phyloP scores from a whole-genome alignment of 441 rosid species.

The Manihot esculenta region DNA sequence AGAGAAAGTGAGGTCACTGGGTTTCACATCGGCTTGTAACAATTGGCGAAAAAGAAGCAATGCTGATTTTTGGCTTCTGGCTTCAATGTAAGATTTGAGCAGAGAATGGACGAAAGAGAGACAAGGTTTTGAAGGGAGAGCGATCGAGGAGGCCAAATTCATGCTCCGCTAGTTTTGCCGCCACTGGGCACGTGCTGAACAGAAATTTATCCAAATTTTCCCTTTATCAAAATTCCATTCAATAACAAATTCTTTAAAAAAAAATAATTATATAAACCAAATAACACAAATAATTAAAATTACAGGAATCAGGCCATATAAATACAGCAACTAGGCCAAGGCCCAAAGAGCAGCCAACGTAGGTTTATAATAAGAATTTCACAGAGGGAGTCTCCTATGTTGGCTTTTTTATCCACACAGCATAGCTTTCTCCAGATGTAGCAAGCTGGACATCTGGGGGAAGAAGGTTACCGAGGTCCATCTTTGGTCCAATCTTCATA shows the following conservation, averaged over 20 bases:
- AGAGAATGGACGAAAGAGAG: conserved; percentile 48
- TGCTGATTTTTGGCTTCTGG: conserved; percentile 35
- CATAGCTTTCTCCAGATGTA: conserved; percentile 46
- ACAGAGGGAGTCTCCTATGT: not conserved
- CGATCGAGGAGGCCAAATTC: conserved; percentile 29
- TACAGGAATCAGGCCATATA: too few species aligned
- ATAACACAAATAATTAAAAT: too few species aligned
- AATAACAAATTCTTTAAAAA: too few species aligned
- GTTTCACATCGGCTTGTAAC: conserved; percentile 44
- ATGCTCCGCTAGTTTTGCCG: conserved; percentile 24
- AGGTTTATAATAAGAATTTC: too few species aligned
- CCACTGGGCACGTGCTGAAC: too few species aligned
- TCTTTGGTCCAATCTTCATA: conserved; percentile 64
- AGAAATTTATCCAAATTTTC: too few species aligned
- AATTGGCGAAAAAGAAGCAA: conserved; percentile 50
- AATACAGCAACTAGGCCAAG: too few species aligned
- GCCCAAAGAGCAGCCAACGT: too few species aligned
- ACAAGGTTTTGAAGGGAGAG: conserved; percentile 15
- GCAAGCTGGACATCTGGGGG: conserved; percentile 50
- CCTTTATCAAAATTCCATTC: too few species aligned
- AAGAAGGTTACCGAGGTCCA: conserved; percentile 54
- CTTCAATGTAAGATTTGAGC: conserved; percentile 41
- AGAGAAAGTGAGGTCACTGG: conserved; percentile 61
- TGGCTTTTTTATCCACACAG: conserved; percentile 50
- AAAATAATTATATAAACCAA: too few species aligned